These are phyloP conservation scores for Cryptococcus sp. DNA, from an alignment of 1,284 basidiomycete genomes.

Conservation along the genomic window DNA sequence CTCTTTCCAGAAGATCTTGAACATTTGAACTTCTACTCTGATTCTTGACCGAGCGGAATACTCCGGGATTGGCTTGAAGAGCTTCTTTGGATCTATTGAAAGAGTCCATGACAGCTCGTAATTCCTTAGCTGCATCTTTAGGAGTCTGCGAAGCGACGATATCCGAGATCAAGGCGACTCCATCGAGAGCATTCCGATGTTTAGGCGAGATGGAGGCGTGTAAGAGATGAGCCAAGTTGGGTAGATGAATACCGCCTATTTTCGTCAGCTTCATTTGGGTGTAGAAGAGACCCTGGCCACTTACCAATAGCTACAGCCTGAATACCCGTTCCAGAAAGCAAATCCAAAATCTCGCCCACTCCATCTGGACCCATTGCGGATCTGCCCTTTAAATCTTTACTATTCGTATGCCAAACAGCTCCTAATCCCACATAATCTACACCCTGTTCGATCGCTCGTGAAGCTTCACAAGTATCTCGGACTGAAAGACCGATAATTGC, in stretches of 20 bases:
- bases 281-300: conserved; percentile 13
- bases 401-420: conserved; percentile 67
- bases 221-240: conserved; percentile 65
- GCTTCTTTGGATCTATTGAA: conserved; percentile 33
- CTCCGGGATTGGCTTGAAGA: neutral
- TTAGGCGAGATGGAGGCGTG: conserved; percentile 63
- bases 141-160: conserved; percentile 72
- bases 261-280: neutral
- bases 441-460: conserved; percentile 48
- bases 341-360: conserved; percentile 61
- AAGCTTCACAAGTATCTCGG: conserved; percentile 63
- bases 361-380: conserved; percentile 60
- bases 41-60: conserved; percentile 8
- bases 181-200: conserved; percentile 59
- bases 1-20: conserved; percentile 44
- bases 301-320: conserved; percentile 77
- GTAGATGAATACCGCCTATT: conserved; percentile 73
- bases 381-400: conserved; percentile 61
- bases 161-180: conserved; percentile 86
- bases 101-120: conserved; percentile 38
- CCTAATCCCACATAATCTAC: conserved; percentile 88
- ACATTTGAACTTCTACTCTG: conserved; percentile 1
- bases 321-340: conserved; percentile 60
- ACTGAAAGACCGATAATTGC: conserved; percentile 79
- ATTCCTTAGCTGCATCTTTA: conserved; percentile 52